A percentile compares a stretch with the other conserved stretches of the same genome.
phyloP scores from a whole-genome alignment of 345 rosid genomes.

The Excoecaria cochinchinensis region DNA sequence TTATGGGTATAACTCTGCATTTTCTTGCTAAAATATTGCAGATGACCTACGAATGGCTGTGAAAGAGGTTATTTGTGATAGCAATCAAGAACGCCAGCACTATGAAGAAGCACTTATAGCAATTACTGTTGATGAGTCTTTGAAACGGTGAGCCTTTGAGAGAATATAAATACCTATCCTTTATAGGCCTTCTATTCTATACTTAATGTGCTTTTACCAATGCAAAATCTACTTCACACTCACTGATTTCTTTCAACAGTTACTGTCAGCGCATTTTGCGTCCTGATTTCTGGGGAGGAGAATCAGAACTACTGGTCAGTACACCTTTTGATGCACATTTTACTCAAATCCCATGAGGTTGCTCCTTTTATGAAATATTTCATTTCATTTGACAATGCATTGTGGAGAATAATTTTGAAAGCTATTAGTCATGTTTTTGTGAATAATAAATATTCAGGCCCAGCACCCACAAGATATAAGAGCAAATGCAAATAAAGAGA shows the following conservation, averaged over 20 bases:
- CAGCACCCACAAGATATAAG: neutral
- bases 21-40: conserved; percentile 26
- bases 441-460: neutral
- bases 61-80: conserved; percentile 77
- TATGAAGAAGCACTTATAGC: conserved; percentile 78
- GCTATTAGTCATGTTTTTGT: neutral
- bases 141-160: conserved; percentile 54
- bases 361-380: neutral
- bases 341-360: neutral
- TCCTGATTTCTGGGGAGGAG: conserved; percentile 94
- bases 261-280: conserved; percentile 73
- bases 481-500: neutral
- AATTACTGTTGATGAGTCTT: conserved; percentile 75
- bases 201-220: neutral
- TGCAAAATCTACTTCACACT: conserved; percentile 5
- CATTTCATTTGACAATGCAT: neutral
- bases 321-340: neutral
- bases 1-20: conserved; percentile 3
- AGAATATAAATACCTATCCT: neutral
- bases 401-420: neutral
- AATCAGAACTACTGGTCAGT: conserved; percentile 87
- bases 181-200: conserved; percentile 1
- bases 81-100: conserved; percentile 50
- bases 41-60: conserved; percentile 87
- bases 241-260: conserved; percentile 32